Base-by-base conservation (phyloP, 306 rosid genomes). In the Cicer cuneatum region DNA sequence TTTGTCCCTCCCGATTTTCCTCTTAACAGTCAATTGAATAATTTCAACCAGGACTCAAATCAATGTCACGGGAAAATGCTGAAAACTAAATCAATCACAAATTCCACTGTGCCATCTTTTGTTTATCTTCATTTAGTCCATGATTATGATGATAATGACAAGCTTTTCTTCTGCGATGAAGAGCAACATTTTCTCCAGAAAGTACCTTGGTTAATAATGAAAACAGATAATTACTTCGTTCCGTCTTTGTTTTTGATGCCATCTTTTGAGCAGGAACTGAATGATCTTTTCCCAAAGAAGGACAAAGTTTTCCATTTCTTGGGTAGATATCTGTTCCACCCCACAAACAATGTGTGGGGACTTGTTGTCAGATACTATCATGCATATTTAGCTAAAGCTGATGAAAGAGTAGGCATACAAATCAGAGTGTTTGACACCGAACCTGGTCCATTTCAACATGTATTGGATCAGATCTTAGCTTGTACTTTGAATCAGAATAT, bases 261-360 rank as follows among this genome's bases (percentile, higher is more conserved):
- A 4, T 60, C 66, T 60, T 60, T 60, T n/a, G 66, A 60, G 45
- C 66, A 35, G 45, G 66, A 60, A 15, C 43, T 60, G 45, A 60
- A 14, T 60, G 12, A 60, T 60, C 66, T 60, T 11, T 60, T 60
- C 7, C 66, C 66, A 37, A 37, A 60, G 10, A 60, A 60, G 43
- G 66, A 60, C n/a, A 60, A 35, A 6, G 66, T 60, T 60, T 60
- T 60, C 24, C 66, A 60, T 60, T 60, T 60, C 46, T 13, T 60
- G 13, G 66, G 66, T 8, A 60, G 66, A 14, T 60, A 60, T 60
- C 21, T 60, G 24, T 37, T 60, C 18, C 46, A 60, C 46, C 66
- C 66, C 0, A 60, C 66, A 60, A 60, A 60, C 66, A 60, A 60
- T 12, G 66, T 60, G 11, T 60, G 66, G 66, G 66, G 66, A 60